Evolutionary conservation across 768 basidiomycete genomes (phyloP).

Genomic region (Coprinellus micaceus): DNA sequence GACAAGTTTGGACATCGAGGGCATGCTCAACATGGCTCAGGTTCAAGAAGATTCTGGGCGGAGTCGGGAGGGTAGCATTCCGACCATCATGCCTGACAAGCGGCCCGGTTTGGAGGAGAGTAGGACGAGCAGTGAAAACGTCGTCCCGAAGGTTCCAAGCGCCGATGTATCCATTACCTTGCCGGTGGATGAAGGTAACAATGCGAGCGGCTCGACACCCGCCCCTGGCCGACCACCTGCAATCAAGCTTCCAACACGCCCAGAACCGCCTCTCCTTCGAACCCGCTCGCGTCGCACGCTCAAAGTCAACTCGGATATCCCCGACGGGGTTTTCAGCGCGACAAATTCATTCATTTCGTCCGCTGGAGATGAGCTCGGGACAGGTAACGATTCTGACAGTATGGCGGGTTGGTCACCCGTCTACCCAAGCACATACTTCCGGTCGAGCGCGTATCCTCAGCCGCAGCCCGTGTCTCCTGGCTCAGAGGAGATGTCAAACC

Average conservation of each 20-base stretch:
- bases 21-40: slow-evolving; percentile 52
- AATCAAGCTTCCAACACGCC: background rate
- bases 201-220: too few relatives aligned
- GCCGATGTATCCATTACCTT: too few relatives aligned
- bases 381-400: too few relatives aligned
- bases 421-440: too few relatives aligned
- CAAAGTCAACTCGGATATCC: slow-evolving; percentile 11
- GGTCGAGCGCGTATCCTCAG: too few relatives aligned
- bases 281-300: background rate
- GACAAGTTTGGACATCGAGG: slow-evolving; percentile 46
- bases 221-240: too few relatives aligned
- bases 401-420: too few relatives aligned
- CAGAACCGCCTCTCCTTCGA: background rate
- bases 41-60: background rate
- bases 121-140: too few relatives aligned
- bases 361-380: background rate
- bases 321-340: background rate
- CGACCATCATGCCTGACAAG: background rate
- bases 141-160: too few relatives aligned
- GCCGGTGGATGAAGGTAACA: background rate
- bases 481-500: too few relatives aligned
- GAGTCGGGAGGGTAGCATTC: slow-evolving; percentile 1
- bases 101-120: too few relatives aligned
- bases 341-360: background rate
- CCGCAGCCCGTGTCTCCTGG: too few relatives aligned